Percentiles rank a stretch among this genome's conserved stretches.
phyloP scores from a whole-genome alignment of 225 moss, liverwort and hornwort genomes.

The Polytrichum commune region DNA sequence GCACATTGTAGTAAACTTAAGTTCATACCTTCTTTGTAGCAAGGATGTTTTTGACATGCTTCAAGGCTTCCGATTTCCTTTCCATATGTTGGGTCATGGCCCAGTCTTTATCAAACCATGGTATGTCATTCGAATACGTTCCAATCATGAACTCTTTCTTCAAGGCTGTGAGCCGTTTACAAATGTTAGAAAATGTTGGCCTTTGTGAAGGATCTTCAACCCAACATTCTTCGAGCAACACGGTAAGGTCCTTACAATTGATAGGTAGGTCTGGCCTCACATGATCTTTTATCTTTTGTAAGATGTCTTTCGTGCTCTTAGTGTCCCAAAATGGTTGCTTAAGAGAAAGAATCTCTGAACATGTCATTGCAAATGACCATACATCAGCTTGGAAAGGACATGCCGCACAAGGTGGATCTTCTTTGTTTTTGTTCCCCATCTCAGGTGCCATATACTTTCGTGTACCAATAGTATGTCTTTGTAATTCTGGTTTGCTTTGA shows the following conservation, averaged over 20 bases:
- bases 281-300: not conserved
- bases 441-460: constrained; percentile 2
- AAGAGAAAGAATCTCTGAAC: not conserved
- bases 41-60: too few relatives aligned
- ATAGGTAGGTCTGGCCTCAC: not conserved
- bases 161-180: not conserved
- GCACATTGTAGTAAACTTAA: too few relatives aligned
- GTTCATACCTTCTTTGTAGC: too few relatives aligned
- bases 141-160: not conserved
- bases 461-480: not conserved
- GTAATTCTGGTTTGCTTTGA: not conserved
- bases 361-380: not conserved
- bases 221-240: not conserved
- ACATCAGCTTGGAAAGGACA: not conserved
- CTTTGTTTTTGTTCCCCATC: not conserved
- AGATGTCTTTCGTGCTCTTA: not conserved
- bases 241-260: not conserved
- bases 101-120: too few relatives aligned
- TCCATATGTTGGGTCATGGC: too few relatives aligned
- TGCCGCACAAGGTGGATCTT: not conserved
- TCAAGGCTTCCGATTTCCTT: too few relatives aligned
- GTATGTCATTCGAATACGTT: not conserved
- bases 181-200: constrained; percentile 1
- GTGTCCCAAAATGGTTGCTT: not conserved
- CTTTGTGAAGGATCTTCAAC: not conserved